Conservation (phyloP, 2,329 filamentous ascomycete species). For the Aspergillus aculeatinus region DNA sequence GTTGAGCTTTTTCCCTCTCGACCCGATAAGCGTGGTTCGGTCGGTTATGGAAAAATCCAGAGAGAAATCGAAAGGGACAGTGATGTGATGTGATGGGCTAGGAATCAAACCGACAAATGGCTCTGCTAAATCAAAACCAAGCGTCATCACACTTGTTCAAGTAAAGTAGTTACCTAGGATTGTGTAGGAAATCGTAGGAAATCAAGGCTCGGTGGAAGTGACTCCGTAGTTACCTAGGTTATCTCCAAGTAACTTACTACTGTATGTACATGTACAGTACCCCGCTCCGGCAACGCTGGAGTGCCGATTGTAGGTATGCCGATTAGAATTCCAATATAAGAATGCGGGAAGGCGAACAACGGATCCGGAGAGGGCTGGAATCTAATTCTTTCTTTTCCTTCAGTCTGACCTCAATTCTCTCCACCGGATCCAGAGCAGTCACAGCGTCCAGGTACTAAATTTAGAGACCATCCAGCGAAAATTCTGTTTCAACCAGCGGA, state of each 20-base stretch:
- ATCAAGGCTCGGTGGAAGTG: background rate
- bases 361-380: slow-evolving; percentile 7
- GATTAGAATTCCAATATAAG: slow-evolving; percentile 7
- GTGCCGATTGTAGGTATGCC: background rate
- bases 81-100: background rate
- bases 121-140: too few species aligned
- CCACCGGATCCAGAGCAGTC: slow-evolving; percentile 3
- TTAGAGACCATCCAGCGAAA: background rate
- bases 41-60: slow-evolving; percentile 19
- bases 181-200: background rate
- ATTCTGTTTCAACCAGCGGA: background rate
- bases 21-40: slow-evolving; percentile 22
- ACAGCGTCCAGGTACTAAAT: slow-evolving; percentile 9
- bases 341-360: slow-evolving; percentile 3
- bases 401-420: slow-evolving; percentile 4
- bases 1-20: background rate
- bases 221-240: background rate
- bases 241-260: too few species aligned
- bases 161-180: background rate
- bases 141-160: background rate
- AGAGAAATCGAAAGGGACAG: slow-evolving; percentile 10
- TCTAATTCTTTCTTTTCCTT: background rate
- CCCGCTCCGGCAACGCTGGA: background rate
- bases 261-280: background rate
- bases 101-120: background rate